Evolutionary conservation across 1,284 basidiomycete genomes (phyloP).

Genomic region (Marasmius sp.): DNA sequence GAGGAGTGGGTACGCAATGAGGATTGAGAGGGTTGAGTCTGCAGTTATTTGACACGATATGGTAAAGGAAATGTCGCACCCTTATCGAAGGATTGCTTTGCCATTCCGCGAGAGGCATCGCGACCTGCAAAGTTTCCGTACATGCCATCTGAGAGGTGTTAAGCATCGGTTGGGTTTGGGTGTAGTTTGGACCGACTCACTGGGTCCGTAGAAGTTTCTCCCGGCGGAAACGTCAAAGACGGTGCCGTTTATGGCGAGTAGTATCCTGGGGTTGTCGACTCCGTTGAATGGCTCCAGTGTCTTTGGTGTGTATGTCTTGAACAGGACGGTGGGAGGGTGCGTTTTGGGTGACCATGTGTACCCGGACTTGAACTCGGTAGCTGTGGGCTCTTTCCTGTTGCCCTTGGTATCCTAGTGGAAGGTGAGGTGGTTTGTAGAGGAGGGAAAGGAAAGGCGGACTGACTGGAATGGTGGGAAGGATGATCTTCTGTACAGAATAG

Average conservation of each 20-base stretch:
- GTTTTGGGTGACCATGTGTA: constrained; percentile 87
- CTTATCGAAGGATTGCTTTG: constrained; percentile 91
- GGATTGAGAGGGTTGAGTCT: not conserved
- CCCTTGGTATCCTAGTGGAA: too few species aligned
- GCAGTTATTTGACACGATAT: not conserved
- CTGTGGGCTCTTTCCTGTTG: constrained; percentile 42
- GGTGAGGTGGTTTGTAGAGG: too few species aligned
- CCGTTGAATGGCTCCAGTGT: constrained; percentile 74
- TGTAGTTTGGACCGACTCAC: constrained; percentile 46
- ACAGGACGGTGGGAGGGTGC: constrained; percentile 77
- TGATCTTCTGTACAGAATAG: constrained; percentile 71
- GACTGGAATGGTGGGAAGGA: constrained; percentile 58
- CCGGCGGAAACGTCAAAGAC: constrained; percentile 93
- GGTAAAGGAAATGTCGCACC: constrained; percentile 53
- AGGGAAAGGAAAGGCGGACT: constrained; percentile 16
- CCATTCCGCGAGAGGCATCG: constrained; percentile 94
- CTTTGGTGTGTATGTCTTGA: constrained; percentile 74
- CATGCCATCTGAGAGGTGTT: constrained; percentile 69
- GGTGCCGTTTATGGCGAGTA: constrained; percentile 83
- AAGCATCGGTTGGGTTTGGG: not conserved
- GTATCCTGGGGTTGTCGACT: constrained; percentile 65
- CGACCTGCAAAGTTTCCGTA: constrained; percentile 96
- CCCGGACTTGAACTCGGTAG: constrained; percentile 70
- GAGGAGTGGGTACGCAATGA: not conserved
- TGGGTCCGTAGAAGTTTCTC: constrained; percentile 89